phyloP scores from a whole-genome alignment of 2,329 filamentous ascomycete genomes.

The Penicillium brasilianum region DNA sequence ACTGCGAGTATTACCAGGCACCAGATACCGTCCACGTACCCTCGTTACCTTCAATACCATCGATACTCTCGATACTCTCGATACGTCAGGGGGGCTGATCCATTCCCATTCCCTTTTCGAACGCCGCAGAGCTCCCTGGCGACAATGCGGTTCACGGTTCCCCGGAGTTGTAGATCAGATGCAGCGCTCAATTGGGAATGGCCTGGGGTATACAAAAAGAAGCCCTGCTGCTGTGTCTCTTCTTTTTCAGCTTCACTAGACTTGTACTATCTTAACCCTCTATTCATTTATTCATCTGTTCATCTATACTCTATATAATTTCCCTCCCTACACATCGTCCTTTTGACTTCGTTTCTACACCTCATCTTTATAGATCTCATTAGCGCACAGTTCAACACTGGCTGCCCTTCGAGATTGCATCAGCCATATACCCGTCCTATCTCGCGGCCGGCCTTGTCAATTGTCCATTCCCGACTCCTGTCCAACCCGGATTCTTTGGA shows the following conservation, averaged over 20 bases:
- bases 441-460: conserved; percentile 4
- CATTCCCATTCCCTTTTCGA: conserved; percentile 24
- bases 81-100: conserved; percentile 32
- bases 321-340: conserved; percentile 4
- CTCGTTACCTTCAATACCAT: not conserved
- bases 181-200: conserved; percentile 31
- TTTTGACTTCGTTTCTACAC: conserved; percentile 10
- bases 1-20: conserved; percentile 29
- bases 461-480: conserved; percentile 4
- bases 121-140: conserved; percentile 22
- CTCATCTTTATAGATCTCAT: conserved; percentile 20
- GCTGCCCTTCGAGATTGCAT: conserved; percentile 16
- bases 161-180: conserved; percentile 34
- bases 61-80: not conserved
- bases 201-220: conserved; percentile 33
- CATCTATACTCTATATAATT: not conserved
- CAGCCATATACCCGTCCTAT: conserved; percentile 13
- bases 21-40: conserved; percentile 17
- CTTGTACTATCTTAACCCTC: not conserved
- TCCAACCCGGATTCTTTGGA: conserved; percentile 7
- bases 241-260: not conserved
- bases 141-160: conserved; percentile 24
- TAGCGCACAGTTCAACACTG: conserved; percentile 33
- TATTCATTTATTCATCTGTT: not conserved
- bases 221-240: conserved; percentile 16